Conservation (phyloP, 192 early-diverging fungal species). For the Irineochytrium annulatum region DNA sequence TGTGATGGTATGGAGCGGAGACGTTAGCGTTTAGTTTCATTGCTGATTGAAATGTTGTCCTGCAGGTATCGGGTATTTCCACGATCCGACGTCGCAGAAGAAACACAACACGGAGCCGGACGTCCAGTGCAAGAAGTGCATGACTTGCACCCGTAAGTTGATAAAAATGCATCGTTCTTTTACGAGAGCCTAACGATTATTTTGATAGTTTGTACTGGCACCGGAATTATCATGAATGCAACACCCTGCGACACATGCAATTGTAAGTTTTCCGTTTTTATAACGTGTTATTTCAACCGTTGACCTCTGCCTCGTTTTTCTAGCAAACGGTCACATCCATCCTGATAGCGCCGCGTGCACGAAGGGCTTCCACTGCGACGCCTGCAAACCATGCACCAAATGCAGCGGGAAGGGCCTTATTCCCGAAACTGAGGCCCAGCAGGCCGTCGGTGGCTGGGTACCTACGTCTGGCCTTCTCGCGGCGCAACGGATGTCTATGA, state of each 20-base stretch:
- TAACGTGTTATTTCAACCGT: too few species aligned
- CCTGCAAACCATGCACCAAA: background rate
- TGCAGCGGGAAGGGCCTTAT: background rate
- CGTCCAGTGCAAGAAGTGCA: constrained; percentile 1
- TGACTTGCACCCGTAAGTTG: constrained; percentile 1
- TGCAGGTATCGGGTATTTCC: constrained; percentile 1
- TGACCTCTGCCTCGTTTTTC: background rate
- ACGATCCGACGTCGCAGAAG: background rate
- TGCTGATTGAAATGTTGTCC: too few species aligned
- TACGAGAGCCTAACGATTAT: background rate
- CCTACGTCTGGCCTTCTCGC: background rate
- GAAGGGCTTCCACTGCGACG: background rate
- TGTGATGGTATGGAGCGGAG: background rate
- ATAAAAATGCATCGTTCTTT: too few species aligned
- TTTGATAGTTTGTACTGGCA: constrained; percentile 4
- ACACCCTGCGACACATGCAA: background rate
- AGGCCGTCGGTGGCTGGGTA: background rate
- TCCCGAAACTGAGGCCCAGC: background rate
- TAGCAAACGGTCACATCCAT: constrained; percentile 1
- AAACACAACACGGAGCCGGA: background rate
- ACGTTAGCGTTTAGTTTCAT: background rate
- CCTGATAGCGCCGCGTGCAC: background rate
- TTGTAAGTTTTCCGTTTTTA: constrained; percentile 1
- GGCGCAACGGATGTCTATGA: too few species aligned
- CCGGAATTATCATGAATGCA: constrained; percentile 2